phyloP scores from a whole-genome alignment of 805 yeast genomes.

The Saturnispora sanitii region DNA sequence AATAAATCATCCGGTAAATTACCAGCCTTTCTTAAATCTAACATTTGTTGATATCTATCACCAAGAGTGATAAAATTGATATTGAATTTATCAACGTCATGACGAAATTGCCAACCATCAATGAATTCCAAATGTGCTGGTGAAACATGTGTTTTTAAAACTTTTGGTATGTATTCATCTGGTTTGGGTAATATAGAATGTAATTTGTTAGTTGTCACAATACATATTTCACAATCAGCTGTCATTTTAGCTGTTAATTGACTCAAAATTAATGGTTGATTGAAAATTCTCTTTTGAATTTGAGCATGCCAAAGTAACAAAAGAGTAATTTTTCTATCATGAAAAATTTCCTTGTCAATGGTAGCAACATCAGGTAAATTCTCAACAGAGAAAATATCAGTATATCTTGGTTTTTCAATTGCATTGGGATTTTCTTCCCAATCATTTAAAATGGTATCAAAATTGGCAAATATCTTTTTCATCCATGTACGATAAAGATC shows the following conservation, averaged over 20 bases:
- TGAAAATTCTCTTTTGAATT: constrained; percentile 20
- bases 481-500: constrained; percentile 26
- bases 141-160: constrained; percentile 16
- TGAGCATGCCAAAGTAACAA: constrained; percentile 26
- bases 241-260: constrained; percentile 10
- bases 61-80: constrained; percentile 23
- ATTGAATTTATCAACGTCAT: constrained; percentile 22
- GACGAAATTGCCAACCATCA: constrained; percentile 27
- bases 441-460: constrained; percentile 14
- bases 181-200: constrained; percentile 12
- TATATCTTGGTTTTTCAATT: not conserved
- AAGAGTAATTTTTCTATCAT: constrained; percentile 23
- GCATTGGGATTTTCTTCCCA: constrained; percentile 8
- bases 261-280: constrained; percentile 17
- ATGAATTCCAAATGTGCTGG: constrained; percentile 24
- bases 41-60: constrained; percentile 16
- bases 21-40: constrained; percentile 20
- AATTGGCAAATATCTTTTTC: constrained; percentile 14
- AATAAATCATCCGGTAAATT: constrained; percentile 13
- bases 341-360: constrained; percentile 18
- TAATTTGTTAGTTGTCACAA: constrained; percentile 23
- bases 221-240: constrained; percentile 17
- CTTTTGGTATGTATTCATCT: constrained; percentile 6
- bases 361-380: constrained; percentile 15
- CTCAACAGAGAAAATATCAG: not conserved